Base-by-base conservation (phyloP, 352 stramenopile species). In the Pythium chondricola region DNA sequence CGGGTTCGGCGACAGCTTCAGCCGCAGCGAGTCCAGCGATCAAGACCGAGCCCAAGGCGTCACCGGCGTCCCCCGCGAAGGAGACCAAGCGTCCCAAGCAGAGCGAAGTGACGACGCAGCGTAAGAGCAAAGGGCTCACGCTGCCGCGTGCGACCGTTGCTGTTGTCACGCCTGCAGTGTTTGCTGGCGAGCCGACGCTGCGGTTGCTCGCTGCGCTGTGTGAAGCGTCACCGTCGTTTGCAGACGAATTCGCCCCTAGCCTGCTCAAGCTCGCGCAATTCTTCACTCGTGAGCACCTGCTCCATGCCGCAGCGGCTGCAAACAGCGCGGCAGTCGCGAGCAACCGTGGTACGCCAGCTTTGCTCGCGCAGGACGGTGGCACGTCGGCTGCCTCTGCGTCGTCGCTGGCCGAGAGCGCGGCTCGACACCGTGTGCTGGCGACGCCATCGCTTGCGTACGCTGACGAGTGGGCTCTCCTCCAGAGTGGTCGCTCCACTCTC, bases 381-480 rank as follows among this genome's bases (percentile, higher is more conserved):
- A n/a, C n/a, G n/a, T n/a, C n/a, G n/a, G n/a, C n/a, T n/a, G n/a
- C n/a, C n/a, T n/a, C n/a, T n/a, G 26, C 58, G n/a, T 42, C 43
- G 25, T 55, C 48, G 6, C 16, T 55, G 9, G 56, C 44, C 33
- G 80, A 91, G 40, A 83, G 76, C n/a, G 88, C 87, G 65, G 75
- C 69, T 20, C 68, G 79, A 1, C 85, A 92, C 27, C 76, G 82
- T 35, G 82, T 95, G 22, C 92, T 93, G 83, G 83, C 83, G n/a
- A 95, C 83, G 10, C 83, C 83, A 14, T 84, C 79, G 4, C 63
- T 95, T 36, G 83, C 82, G 26, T 88, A 93, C 27, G 67, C 85
- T 4, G 71, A 95, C 41, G 83, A 95, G 40, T 95, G 82, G 74
- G 65, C 86, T 31, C 71, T 78, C 44, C 78, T 95, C 57, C 69